Conservation (phyloP, 129 eudicot species). For the Silybum marianum region DNA sequence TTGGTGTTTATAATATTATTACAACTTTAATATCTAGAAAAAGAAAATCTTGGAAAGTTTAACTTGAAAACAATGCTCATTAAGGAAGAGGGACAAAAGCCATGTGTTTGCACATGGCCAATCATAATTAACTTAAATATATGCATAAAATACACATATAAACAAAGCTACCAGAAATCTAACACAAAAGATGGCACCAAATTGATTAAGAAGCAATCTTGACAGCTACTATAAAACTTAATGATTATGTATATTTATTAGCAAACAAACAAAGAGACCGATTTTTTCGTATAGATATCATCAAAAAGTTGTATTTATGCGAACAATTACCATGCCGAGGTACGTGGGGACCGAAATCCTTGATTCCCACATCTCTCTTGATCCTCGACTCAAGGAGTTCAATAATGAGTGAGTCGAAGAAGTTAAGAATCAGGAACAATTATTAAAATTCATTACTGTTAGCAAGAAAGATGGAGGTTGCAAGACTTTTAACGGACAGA, state of each 20-base stretch:
- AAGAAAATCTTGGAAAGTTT: not conserved
- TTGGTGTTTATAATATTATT: not conserved
- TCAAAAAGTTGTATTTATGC: not conserved
- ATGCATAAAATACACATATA: not conserved
- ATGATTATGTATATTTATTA: not conserved
- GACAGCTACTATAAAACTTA: not conserved
- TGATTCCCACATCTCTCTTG: slow-evolving; percentile 49
- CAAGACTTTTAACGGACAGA: not conserved
- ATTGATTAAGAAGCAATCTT: not conserved
- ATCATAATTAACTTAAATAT: not conserved
- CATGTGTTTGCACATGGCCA: slow-evolving; percentile 2
- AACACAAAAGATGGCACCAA: not conserved
- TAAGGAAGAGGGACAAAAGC: not conserved
- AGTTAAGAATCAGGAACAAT: slow-evolving; percentile 45
- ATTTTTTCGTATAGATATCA: not conserved
- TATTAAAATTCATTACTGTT: not conserved
- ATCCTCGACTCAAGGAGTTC: slow-evolving; percentile 61
- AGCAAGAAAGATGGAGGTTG: not conserved
- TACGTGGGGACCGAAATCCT: slow-evolving; percentile 71
- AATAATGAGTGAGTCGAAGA: slow-evolving; percentile 70
- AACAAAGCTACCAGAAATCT: not conserved
- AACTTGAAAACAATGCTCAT: not conserved
- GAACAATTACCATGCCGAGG: slow-evolving; percentile 63
- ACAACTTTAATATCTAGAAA: not conserved
- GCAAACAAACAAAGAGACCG: not conserved